Percentiles rank a stretch among this genome's conserved stretches.
phyloP scores from a whole-genome alignment of 495 filamentous ascomycete genomes.

The Bacidia rubella region DNA sequence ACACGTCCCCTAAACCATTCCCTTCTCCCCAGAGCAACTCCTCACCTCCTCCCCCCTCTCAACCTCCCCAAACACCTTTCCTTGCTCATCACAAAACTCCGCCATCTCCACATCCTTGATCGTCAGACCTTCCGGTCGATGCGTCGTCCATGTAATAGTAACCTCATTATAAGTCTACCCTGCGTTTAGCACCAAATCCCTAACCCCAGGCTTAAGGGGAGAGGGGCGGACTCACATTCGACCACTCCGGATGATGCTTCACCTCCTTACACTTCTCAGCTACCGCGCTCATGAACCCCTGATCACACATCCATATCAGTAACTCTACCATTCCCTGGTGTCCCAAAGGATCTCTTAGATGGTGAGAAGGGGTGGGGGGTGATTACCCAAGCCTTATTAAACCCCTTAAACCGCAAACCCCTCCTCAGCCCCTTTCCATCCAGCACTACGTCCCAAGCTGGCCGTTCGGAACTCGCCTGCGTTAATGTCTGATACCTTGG shows the following conservation, averaged over 20 bases:
- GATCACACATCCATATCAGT: too few species aligned
- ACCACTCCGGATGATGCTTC: slow-evolving; percentile 53
- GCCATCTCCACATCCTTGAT: slow-evolving; percentile 44
- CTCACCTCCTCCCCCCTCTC: slow-evolving; percentile 14
- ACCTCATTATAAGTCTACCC: slow-evolving; percentile 49
- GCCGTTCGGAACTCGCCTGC: neutral
- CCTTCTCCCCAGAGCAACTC: slow-evolving; percentile 3
- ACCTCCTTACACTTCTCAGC: slow-evolving; percentile 40
- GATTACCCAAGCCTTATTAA: slow-evolving; percentile 48
- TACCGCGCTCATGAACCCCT: slow-evolving; percentile 50
- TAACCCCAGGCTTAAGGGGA: neutral
- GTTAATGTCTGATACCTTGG: too few species aligned
- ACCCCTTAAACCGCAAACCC: slow-evolving; percentile 48
- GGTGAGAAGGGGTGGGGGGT: too few species aligned
- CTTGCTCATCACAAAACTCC: slow-evolving; percentile 40
- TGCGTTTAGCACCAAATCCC: neutral
- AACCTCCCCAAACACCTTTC: slow-evolving; percentile 36
- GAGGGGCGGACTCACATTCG: slow-evolving; percentile 31
- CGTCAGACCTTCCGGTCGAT: slow-evolving; percentile 43
- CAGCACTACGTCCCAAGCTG: slow-evolving; percentile 35
- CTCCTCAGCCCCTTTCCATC: slow-evolving; percentile 41
- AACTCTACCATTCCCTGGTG: too few species aligned
- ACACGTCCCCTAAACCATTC: too few species aligned
- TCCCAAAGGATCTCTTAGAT: too few species aligned
- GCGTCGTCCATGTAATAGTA: slow-evolving; percentile 53